These are phyloP conservation scores for Rhizopogon rudus DNA, from an alignment of 768 basidiomycete genomes.

Conservation along the genomic window DNA sequence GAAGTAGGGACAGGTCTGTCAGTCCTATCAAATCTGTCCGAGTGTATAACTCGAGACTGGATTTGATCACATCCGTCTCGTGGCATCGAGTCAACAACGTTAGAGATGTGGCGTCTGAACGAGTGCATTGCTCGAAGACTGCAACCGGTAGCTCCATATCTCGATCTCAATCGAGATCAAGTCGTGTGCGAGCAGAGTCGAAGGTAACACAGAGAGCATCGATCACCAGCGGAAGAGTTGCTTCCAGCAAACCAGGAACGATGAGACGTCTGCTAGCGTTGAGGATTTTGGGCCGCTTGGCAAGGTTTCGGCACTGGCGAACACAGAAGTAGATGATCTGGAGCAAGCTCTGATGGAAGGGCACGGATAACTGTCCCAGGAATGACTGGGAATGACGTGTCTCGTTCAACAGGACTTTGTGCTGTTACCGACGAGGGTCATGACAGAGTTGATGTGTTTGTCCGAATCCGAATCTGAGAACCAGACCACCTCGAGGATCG, in stretches of 20 bases:
- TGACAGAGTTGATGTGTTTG: conserved; percentile 52
- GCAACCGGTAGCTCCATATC: conserved; percentile 80
- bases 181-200: conserved; percentile 50
- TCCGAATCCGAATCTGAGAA: conserved; percentile 55
- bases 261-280: conserved; percentile 59
- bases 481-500: conserved; percentile 75
- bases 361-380: conserved; percentile 53
- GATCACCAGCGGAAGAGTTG: conserved; percentile 58
- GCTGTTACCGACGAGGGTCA: conserved; percentile 54
- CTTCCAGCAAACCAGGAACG: conserved; percentile 58
- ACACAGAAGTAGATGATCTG: conserved; percentile 78
- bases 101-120: conserved; percentile 57
- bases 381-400: conserved; percentile 72
- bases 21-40: conserved; percentile 66
- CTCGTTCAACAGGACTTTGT: conserved; percentile 65
- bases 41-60: conserved; percentile 68
- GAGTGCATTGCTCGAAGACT: conserved; percentile 79
- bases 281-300: conserved; percentile 42
- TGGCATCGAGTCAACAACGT: conserved; percentile 79
- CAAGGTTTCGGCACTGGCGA: conserved; percentile 52
- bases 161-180: conserved; percentile 65
- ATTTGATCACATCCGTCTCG: conserved; percentile 72
- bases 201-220: conserved; percentile 65
- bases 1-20: conserved; percentile 59
- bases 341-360: conserved; percentile 78